phyloP scores from a whole-genome alignment of 371 early-diverging fungal genomes.

The Paraphysoderma sedebokerense region DNA sequence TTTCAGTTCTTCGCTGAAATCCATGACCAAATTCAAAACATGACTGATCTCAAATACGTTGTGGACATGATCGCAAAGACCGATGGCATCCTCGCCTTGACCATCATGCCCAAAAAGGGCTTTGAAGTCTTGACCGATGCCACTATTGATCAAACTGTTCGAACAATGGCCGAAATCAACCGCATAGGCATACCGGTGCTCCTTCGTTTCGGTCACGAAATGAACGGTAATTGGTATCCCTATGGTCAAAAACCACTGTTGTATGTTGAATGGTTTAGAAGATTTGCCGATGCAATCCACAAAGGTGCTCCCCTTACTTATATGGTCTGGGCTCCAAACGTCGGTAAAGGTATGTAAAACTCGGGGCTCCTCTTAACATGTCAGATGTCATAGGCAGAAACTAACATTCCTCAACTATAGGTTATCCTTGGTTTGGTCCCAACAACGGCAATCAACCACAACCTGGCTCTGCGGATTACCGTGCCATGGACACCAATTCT shows the following conservation, averaged over 20 bases:
- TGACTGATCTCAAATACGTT: not conserved
- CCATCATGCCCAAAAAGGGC: not conserved
- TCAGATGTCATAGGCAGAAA: too few relatives aligned
- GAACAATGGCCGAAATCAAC: not conserved
- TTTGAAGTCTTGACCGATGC: not conserved
- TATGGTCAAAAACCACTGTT: conserved; percentile 7
- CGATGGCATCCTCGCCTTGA: not conserved
- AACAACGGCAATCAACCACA: not conserved
- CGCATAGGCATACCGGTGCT: conserved; percentile 4
- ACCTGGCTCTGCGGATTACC: not conserved
- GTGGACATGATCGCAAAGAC: not conserved
- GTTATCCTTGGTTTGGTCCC: conserved; percentile 1
- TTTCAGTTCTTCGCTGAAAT: conserved; percentile 4
- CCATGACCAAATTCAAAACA: not conserved
- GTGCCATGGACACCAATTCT: conserved; percentile 9
- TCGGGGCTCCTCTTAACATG: too few relatives aligned
- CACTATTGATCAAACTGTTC: not conserved
- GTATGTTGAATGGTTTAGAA: conserved; percentile 2
- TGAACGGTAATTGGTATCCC: conserved; percentile 18
- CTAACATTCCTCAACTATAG: too few relatives aligned
- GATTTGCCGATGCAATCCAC: conserved; percentile 4
- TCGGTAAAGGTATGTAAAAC: too few relatives aligned
- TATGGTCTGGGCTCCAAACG: conserved; percentile 12
- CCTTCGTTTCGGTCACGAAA: conserved; percentile 18
- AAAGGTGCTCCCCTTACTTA: conserved; percentile 1